phyloP scores from a whole-genome alignment of 2,329 filamentous ascomycete species.

The Nothophaeocryptopus gaeumannii region DNA sequence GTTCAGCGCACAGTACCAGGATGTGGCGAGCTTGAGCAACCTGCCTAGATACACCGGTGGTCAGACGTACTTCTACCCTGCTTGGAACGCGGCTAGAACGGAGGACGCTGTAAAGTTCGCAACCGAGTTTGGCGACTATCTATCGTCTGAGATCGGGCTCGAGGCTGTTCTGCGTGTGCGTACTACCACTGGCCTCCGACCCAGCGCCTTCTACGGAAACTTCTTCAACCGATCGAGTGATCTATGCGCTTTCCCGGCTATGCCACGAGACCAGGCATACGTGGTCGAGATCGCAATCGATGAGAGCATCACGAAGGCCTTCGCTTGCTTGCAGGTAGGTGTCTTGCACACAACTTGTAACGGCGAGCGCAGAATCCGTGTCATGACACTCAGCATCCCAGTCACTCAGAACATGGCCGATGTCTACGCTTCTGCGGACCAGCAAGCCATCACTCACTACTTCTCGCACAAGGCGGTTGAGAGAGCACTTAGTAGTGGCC shows the following conservation, averaged over 20 bases:
- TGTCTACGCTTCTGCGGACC: slow-evolving; percentile 91
- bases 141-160: slow-evolving; percentile 93
- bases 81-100: slow-evolving; percentile 88
- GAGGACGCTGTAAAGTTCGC: slow-evolving; percentile 99
- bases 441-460: slow-evolving; percentile 87
- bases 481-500: slow-evolving; percentile 74
- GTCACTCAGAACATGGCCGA: slow-evolving; percentile 89
- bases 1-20: slow-evolving; percentile 93
- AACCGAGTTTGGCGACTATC: slow-evolving; percentile 90
- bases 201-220: slow-evolving; percentile 98
- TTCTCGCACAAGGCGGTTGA: slow-evolving; percentile 98
- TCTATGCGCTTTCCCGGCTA: slow-evolving; percentile 94
- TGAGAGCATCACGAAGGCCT: slow-evolving; percentile 85
- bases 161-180: slow-evolving; percentile 94
- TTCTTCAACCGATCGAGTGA: slow-evolving; percentile 99
- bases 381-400: slow-evolving; percentile 87
- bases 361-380: slow-evolving; percentile 89
- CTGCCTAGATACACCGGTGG: slow-evolving; percentile 93
- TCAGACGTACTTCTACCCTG: slow-evolving; percentile 97
- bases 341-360: slow-evolving; percentile 98
- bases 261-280: slow-evolving; percentile 94
- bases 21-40: slow-evolving; percentile 94
- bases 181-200: slow-evolving; percentile 88
- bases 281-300: slow-evolving; percentile 98
- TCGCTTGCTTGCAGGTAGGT: slow-evolving; percentile 89